Conservation (phyloP, 2,329 filamentous ascomycete species). For the Metarhizium robertsii region DNA sequence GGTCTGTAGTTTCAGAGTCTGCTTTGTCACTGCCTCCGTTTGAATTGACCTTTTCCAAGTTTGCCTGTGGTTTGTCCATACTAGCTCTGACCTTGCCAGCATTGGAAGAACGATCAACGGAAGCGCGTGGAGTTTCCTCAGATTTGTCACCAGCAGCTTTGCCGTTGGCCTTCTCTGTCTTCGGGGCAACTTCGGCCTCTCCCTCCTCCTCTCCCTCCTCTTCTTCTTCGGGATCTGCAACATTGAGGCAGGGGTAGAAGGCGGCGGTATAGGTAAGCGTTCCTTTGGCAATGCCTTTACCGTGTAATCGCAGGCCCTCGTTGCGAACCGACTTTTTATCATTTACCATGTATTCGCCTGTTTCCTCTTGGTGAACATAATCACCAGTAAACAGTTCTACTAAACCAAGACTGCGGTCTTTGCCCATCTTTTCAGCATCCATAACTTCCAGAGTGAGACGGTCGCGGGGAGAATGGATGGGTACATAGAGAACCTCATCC, state of each 20-base stretch:
- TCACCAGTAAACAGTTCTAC: slow-evolving; percentile 70
- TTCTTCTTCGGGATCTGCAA: slow-evolving; percentile 84
- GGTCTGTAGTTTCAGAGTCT: slow-evolving; percentile 23
- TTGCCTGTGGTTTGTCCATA: slow-evolving; percentile 16
- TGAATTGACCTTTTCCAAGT: neutral
- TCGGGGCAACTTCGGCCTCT: slow-evolving; percentile 5
- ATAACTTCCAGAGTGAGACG: slow-evolving; percentile 86
- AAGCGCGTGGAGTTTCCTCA: slow-evolving; percentile 5
- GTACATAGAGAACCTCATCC: slow-evolving; percentile 92
- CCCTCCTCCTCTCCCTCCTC: slow-evolving; percentile 34
- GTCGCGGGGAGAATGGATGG: slow-evolving; percentile 76
- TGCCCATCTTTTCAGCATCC: slow-evolving; percentile 88
- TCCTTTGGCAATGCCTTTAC: slow-evolving; percentile 68
- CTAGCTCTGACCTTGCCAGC: slow-evolving; percentile 36
- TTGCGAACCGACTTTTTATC: slow-evolving; percentile 62
- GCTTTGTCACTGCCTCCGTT: slow-evolving; percentile 12
- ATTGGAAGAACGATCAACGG: slow-evolving; percentile 14
- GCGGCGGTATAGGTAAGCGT: slow-evolving; percentile 70
- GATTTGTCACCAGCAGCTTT: neutral
- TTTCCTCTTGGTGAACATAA: slow-evolving; percentile 68
- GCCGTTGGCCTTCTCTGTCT: slow-evolving; percentile 1
- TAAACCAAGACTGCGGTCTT: slow-evolving; percentile 78
- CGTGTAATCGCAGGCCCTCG: slow-evolving; percentile 63
- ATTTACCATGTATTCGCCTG: slow-evolving; percentile 71
- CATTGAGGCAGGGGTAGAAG: slow-evolving; percentile 83